Evolutionary conservation across 768 basidiomycete genomes (phyloP), one percentile per base, ranked within the genome.

Genomic region (Macrolepiota albuminosa): DNA sequence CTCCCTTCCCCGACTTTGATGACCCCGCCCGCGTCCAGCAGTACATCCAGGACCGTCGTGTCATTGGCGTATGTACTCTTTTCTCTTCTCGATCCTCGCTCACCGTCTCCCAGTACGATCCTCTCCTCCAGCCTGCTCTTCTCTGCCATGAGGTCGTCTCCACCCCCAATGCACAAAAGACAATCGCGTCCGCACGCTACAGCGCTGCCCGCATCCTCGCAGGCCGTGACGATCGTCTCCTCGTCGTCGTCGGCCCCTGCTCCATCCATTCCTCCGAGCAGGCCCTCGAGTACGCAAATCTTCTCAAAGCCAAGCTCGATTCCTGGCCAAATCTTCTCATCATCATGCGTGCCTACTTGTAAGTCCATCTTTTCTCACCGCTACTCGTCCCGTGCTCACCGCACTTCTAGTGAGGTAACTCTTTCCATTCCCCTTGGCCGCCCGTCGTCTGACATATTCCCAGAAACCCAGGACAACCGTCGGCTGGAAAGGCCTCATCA

Each of bases 291-390:
- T 94, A 94, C 68, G 92, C 91, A 13, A 76, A 75, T n/a, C 78
- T 85, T 49, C 82, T 91, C 69, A 89, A 82, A 70, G 77, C 75
- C 4, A 89, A 87, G 75, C 81, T 88, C 47, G 77, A 81, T 18
- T 73, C 78, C 21, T 89, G 86, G 83, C 79, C 78, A 56, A 91
- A 95, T 66, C 80, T 99, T 53, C 79, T 91, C 68, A 89, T 99
- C 69, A 76, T 98, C 72, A 99, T 99, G 97, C 84, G 97, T 45
- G 88, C 93, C 58, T 98, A 98, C 82, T 98, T 92, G 93, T 95
- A 69, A 72, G 93, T 53, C 53, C 48, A 21, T 16, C 42, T 14
- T 16, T 29, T 33, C 55, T 57, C 48, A 56, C 54, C 43, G 29
- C 29, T 29, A 29, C 24, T 60, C 31, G 36, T 39, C 61, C 31